Percentiles rank a stretch among this genome's conserved stretches.
Conservation (phyloP, 2,329 filamentous ascomycete genomes). For the Gnomoniopsis smithogilvyi region DNA sequence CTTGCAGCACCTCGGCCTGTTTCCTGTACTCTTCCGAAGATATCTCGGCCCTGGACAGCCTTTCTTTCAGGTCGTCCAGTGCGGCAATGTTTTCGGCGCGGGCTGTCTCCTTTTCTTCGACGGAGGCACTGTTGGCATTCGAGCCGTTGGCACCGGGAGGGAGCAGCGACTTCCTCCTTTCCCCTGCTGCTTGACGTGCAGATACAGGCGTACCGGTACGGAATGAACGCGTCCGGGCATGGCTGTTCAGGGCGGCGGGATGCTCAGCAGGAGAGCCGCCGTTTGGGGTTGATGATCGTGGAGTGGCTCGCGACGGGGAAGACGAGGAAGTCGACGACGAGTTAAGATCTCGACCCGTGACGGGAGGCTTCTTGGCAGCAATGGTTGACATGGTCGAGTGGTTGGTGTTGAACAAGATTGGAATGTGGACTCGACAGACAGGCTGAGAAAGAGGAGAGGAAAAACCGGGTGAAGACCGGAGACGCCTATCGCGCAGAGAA, state of each 20-base stretch:
- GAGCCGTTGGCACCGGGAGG: conserved; percentile 29
- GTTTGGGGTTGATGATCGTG: conserved; percentile 48
- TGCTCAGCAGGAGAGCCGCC: conserved; percentile 39
- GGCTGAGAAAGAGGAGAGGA: not conserved
- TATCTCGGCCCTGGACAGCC: conserved; percentile 76
- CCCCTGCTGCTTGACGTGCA: conserved; percentile 66
- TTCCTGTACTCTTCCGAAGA: conserved; percentile 77
- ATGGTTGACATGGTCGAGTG: conserved; percentile 44
- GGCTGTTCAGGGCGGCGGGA: conserved; percentile 38
- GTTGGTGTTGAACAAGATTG: not conserved
- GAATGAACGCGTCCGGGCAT: conserved; percentile 53
- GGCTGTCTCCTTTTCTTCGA: conserved; percentile 65
- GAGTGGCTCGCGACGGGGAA: conserved; percentile 35
- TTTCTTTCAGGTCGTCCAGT: conserved; percentile 80
- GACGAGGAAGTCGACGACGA: conserved; percentile 25
- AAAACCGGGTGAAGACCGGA: conserved; percentile 8
- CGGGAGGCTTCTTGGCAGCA: conserved; percentile 49
- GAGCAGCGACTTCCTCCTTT: conserved; percentile 51
- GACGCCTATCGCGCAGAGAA: conserved; percentile 11
- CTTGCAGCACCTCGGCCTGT: conserved; percentile 80
- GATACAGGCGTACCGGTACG: conserved; percentile 66
- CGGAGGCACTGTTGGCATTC: conserved; percentile 37
- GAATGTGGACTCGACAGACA: conserved; percentile 4
- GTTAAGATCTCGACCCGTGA: conserved; percentile 43
- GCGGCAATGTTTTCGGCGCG: conserved; percentile 75